A percentile compares a stretch with the other conserved stretches of the same genome.
Conservation (phyloP, 2,329 filamentous ascomycete species). For the Fusarium incarnatum region DNA sequence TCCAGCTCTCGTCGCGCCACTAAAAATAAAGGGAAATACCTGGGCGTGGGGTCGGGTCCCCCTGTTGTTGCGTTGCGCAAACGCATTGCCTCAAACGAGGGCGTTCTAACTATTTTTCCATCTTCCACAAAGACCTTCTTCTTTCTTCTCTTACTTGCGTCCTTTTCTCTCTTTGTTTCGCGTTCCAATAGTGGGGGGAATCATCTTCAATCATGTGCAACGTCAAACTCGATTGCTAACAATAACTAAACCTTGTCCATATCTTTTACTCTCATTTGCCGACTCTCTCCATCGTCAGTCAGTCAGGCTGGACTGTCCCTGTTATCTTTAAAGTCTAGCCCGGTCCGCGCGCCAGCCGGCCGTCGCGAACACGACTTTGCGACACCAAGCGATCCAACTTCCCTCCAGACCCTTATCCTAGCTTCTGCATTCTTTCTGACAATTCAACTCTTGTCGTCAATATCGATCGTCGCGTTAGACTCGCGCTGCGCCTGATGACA, state of each 20-base stretch:
- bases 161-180: constrained; percentile 1
- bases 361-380: constrained; percentile 35
- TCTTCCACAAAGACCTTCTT: background rate
- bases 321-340: constrained; percentile 20
- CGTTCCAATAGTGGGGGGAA: constrained; percentile 13
- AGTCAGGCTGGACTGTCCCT: constrained; percentile 6
- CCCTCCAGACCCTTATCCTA: background rate
- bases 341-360: constrained; percentile 24
- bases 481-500: constrained; percentile 38
- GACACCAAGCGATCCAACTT: constrained; percentile 10
- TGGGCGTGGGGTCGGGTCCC: constrained; percentile 29
- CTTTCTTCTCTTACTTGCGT: background rate
- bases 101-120: constrained; percentile 11
- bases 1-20: constrained; percentile 29
- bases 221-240: constrained; percentile 31
- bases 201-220: constrained; percentile 34
- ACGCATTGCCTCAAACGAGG: constrained; percentile 32
- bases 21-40: constrained; percentile 33
- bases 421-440: constrained; percentile 8
- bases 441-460: background rate
- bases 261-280: background rate
- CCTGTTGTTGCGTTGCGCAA: constrained; percentile 30
- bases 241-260: constrained; percentile 12
- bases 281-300: constrained; percentile 5
- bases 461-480: constrained; percentile 27